Evolutionary conservation across 1,284 basidiomycete species (phyloP), one percentile per base, ranked within the genome.

Genomic region (Melanopsichium pennsylvanicum): DNA sequence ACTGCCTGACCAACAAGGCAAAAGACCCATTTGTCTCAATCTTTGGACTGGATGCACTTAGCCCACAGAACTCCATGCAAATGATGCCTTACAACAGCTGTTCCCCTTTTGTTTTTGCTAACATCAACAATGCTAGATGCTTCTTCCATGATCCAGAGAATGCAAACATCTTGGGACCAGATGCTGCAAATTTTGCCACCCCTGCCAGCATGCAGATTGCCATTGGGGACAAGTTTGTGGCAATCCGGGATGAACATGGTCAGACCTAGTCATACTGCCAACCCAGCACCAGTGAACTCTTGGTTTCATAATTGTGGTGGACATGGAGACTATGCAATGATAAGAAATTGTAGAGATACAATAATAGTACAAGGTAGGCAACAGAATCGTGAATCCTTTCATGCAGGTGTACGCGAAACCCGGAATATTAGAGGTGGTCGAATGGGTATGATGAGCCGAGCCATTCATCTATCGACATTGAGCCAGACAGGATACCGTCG

Each of bases 381-480:
- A 33, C n/a, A 3, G 11, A n/a, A 29, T 29, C 7, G 27, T 8
- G 27, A 7, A 15, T 26, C 22, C 15, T 27, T 29, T n/a, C 22
- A 26, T 9, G 15, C 4, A 1, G 15, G 12, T 12, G n/a, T n/a
- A n/a, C n/a, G n/a, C n/a, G n/a, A n/a, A n/a, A n/a, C n/a, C 12
- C 11, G 27, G 25, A 5, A 5, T 26, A 6, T 57, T 23, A 67
- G 5, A 67, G 35, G 39, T 67, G 63, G 25, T 60, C 57, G 33
- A 67, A 67, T 0, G 63, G 57, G 39, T 60, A 67, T 22, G 48
- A 60, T 16, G 63, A 60, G 23, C 63, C 63, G n/a, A 67, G 48
- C 63, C 57, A 67, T 36, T 67, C 57, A n/a, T 67, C 57, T 25
- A 67, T 61, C 35, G 63, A 67, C 16, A 61, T 22, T 6, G 57